Evolutionary conservation across 805 yeast genomes (phyloP).

Genomic region (Sugiyamaella mastotermitis): DNA sequence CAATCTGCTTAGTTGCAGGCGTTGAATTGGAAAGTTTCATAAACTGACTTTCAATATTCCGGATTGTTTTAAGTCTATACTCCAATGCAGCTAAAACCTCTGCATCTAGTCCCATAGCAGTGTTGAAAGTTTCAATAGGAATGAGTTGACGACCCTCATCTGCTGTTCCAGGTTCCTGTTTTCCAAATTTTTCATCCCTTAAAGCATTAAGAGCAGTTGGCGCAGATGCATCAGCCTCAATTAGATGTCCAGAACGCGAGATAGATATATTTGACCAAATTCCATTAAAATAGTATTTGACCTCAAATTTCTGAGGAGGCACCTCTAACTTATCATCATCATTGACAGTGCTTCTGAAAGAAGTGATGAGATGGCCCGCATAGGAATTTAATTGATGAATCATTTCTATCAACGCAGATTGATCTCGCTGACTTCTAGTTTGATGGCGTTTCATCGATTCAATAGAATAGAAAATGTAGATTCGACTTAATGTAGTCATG

Average conservation of each 20-base stretch:
- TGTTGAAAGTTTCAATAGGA: constrained; percentile 18
- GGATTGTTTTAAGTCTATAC: constrained; percentile 10
- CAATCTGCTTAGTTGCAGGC: constrained; percentile 5
- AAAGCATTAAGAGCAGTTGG: constrained; percentile 3
- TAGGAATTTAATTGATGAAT: constrained; percentile 5
- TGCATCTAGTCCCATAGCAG: constrained; percentile 11
- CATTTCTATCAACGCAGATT: not conserved
- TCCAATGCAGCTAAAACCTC: constrained; percentile 15
- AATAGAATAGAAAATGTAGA: constrained; percentile 17
- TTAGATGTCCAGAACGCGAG: constrained; percentile 10
- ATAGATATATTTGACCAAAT: constrained; percentile 13
- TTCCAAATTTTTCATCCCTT: constrained; percentile 4
- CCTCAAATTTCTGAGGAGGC: constrained; percentile 12
- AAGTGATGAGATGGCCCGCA: constrained; percentile 4
- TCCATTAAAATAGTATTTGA: constrained; percentile 14
- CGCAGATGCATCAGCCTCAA: constrained; percentile 3
- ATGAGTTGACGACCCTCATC: not conserved
- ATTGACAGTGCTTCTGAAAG: not conserved
- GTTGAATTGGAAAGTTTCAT: constrained; percentile 7
- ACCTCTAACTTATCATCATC: constrained; percentile 7
- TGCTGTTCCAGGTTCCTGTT: not conserved
- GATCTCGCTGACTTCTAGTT: not conserved
- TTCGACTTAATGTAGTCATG: constrained; percentile 15
- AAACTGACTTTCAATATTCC: constrained; percentile 9
- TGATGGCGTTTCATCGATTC: constrained; percentile 11